Conservation (phyloP, 768 basidiomycete genomes). For the Hebeloma cylindrosporum region DNA sequence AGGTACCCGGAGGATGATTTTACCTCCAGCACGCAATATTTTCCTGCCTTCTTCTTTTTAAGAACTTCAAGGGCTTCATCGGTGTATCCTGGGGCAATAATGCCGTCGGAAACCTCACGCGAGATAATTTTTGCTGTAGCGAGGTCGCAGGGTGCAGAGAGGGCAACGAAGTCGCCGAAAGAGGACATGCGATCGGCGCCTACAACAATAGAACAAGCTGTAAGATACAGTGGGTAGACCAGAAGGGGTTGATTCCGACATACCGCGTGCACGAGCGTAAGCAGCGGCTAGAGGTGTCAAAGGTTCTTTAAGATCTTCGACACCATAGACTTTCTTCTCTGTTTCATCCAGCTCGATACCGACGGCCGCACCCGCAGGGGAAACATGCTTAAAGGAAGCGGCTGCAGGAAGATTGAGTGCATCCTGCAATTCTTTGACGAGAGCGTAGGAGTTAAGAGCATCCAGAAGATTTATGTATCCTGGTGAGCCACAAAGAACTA, state of each 20-base stretch:
- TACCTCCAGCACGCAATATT: constrained; percentile 96
- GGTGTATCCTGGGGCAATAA: constrained; percentile 94
- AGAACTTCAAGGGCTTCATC: constrained; percentile 87
- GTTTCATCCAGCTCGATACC: constrained; percentile 78
- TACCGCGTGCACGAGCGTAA: constrained; percentile 94
- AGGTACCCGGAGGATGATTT: constrained; percentile 7
- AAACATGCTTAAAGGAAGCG: constrained; percentile 99
- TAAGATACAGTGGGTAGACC: not conserved
- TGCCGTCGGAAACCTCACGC: constrained; percentile 98
- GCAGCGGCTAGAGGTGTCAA: constrained; percentile 88
- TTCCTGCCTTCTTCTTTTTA: constrained; percentile 95
- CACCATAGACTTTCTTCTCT: constrained; percentile 94
- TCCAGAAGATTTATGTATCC: constrained; percentile 99
- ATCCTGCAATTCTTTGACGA: constrained; percentile 91
- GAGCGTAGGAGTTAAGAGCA: constrained; percentile 93
- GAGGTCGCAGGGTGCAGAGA: constrained; percentile 90
- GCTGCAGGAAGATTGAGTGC: constrained; percentile 90
- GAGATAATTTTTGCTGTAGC: constrained; percentile 96
- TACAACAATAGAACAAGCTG: constrained; percentile 29
- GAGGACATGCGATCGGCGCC: constrained; percentile 99
- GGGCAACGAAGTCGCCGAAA: constrained; percentile 97
- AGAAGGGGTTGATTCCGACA: constrained; percentile 21
- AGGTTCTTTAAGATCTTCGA: constrained; percentile 90
- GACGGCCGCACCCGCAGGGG: constrained; percentile 95
- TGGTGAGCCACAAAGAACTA: constrained; percentile 90